Base-by-base conservation (phyloP, 2,329 filamentous ascomycete genomes). In the Sphaerulina musiva region DNA sequence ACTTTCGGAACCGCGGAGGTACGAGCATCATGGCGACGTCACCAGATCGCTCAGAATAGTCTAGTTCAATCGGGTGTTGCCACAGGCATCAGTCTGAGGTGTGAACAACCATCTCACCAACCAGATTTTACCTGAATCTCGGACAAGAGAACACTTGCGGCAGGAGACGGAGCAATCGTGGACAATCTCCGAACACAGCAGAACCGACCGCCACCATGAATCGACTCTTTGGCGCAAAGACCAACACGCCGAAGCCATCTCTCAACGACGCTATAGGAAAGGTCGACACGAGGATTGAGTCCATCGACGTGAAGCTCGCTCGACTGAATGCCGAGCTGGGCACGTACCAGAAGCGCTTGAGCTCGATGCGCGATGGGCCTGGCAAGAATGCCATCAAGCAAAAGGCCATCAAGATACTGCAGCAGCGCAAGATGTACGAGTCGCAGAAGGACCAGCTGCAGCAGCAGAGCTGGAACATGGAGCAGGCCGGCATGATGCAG, bases 401-500 rank as follows among this genome's bases (percentile, higher is more conserved):
- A 68, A 96, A 96, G 69, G 92, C 92, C 2, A 85, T 95, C 66
- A 95, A 95, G 67, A 84, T 97, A 9, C 84, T 97, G 2, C 89
- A 95, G 74, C 87, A 90, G 55, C 86, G 92, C 64, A 95, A 95
- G 70, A 86, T 91, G 73, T 95, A 95, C 82, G 93, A 98, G 74
- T 80, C 82, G 3, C 90, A 96, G 73, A 89, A 92, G 61, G 90
- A 96, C 67, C 91, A 97, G 74, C 83, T 97, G 51, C 87, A 95
- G 74, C 81, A 86, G 61, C 93, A 98, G 74, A 89, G 89, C 20
- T 97, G 91, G 91, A 97, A 97, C 75, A 96, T 98, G 91, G 91
- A 97, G 75, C 91, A 96, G 74, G 91, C 92, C 2, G 87, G 87
- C 70, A 95, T 91, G 80, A 96, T 97, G 92, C 90, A 95, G 76